These are phyloP conservation scores for Ogataea hybrid DNA, from an alignment of 1,139 yeast genomes.

Conservation along the genomic window DNA sequence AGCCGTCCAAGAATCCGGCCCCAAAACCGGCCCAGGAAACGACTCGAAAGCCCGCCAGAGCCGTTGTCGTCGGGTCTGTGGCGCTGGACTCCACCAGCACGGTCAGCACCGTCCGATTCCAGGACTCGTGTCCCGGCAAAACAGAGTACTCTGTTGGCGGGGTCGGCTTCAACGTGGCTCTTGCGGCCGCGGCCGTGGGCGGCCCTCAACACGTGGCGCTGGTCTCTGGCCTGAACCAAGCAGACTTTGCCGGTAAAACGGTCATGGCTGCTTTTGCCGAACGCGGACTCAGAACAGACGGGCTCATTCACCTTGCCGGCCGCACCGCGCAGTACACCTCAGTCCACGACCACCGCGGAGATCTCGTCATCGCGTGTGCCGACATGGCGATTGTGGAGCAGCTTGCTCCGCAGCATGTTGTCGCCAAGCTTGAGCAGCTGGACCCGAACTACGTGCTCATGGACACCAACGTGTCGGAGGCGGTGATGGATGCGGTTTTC, in stretches of 20 bases:
- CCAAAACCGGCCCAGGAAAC: neutral
- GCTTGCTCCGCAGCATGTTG: slow-evolving; percentile 42
- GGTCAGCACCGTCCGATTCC: slow-evolving; percentile 35
- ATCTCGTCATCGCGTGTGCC: slow-evolving; percentile 72
- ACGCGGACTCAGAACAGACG: slow-evolving; percentile 19
- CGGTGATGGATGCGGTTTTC: slow-evolving; percentile 41
- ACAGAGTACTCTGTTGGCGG: slow-evolving; percentile 69
- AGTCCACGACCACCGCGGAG: slow-evolving; percentile 61
- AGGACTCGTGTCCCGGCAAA: slow-evolving; percentile 75
- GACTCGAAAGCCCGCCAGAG: slow-evolving; percentile 8
- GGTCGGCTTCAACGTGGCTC: slow-evolving; percentile 75
- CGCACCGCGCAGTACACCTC: slow-evolving; percentile 73
- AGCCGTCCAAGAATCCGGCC: too few relatives aligned
- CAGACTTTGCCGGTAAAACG: slow-evolving; percentile 52
- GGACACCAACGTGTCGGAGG: slow-evolving; percentile 65
- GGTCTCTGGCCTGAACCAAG: slow-evolving; percentile 60
- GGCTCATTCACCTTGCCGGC: slow-evolving; percentile 18
- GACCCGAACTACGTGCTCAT: slow-evolving; percentile 49
- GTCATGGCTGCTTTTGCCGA: slow-evolving; percentile 34
- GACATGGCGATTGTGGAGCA: slow-evolving; percentile 74
- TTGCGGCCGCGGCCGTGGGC: slow-evolving; percentile 41
- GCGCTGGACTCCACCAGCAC: slow-evolving; percentile 71
- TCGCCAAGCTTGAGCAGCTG: slow-evolving; percentile 33
- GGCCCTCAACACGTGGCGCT: slow-evolving; percentile 33
- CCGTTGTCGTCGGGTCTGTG: slow-evolving; percentile 67